phyloP scores from a whole-genome alignment of 805 yeast species.

The Saccharomycopsis oosterbeekiorum region DNA sequence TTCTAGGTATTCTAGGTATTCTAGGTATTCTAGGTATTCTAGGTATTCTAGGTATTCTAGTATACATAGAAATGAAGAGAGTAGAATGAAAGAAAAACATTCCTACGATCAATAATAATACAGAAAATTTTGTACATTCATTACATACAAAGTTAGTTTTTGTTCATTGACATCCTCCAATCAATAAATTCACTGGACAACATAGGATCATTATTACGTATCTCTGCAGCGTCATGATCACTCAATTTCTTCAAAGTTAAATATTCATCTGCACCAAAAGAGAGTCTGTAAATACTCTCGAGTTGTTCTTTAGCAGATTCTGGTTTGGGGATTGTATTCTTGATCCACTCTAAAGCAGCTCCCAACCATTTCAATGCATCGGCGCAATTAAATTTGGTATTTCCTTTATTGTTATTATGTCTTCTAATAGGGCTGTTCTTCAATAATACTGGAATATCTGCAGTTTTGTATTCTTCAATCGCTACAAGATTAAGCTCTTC shows the following conservation, averaged over 20 bases:
- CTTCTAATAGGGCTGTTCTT: constrained; percentile 37
- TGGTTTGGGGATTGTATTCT: constrained; percentile 40
- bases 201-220: constrained; percentile 31
- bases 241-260: constrained; percentile 40
- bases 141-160: constrained; percentile 6
- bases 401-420: constrained; percentile 28
- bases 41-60: no score
- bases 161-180: constrained; percentile 36
- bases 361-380: constrained; percentile 82
- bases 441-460: constrained; percentile 63
- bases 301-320: constrained; percentile 26
- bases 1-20: no score
- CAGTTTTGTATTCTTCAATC: constrained; percentile 69
- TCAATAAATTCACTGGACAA: constrained; percentile 40
- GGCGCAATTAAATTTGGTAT: constrained; percentile 52
- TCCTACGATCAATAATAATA: no score
- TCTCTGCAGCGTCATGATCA: constrained; percentile 28
- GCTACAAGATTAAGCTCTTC: constrained; percentile 51
- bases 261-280: constrained; percentile 43
- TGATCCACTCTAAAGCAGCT: constrained; percentile 73
- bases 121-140: neutral
- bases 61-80: no score
- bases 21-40: no score
- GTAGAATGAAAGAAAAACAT: no score
- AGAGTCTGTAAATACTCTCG: constrained; percentile 40